Conservation (phyloP, 2,329 filamentous ascomycete species). For the Stagonosporopsis cucurbitacearum region DNA sequence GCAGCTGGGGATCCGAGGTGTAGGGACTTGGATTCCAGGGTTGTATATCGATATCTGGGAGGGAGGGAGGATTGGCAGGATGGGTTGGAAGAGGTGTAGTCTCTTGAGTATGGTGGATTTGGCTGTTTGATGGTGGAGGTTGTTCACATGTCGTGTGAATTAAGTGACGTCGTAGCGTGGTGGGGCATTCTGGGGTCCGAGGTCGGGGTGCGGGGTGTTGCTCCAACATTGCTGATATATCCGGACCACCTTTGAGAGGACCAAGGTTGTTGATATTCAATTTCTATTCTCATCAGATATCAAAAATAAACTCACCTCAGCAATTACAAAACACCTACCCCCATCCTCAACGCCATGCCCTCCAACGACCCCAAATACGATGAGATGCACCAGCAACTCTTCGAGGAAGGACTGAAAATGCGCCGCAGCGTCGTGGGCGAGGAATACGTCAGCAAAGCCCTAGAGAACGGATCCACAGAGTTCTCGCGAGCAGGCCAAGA, state of each 20-base stretch:
- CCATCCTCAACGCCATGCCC: constrained; percentile 33
- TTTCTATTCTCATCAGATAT: not conserved
- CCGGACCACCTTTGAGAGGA: constrained; percentile 6
- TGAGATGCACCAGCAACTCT: constrained; percentile 61
- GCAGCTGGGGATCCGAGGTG: constrained; percentile 60
- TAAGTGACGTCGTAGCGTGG: constrained; percentile 15
- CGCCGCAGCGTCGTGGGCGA: constrained; percentile 67
- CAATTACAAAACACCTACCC: not conserved
- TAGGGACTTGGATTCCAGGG: constrained; percentile 62
- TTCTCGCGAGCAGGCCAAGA: constrained; percentile 68
- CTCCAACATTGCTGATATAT: not conserved
- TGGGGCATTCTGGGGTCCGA: constrained; percentile 35
- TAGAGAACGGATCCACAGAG: constrained; percentile 63
- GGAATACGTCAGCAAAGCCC: constrained; percentile 64
- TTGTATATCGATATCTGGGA: constrained; percentile 64
- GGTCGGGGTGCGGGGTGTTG: constrained; percentile 21
- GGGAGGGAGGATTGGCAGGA: constrained; percentile 59
- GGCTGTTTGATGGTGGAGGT: not conserved
- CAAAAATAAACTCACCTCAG: not conserved
- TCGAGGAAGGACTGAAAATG: constrained; percentile 66
- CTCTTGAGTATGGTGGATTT: not conserved
- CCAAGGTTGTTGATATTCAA: not conserved
- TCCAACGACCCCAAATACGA: constrained; percentile 52
- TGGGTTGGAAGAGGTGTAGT: constrained; percentile 22
- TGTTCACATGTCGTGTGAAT: not conserved